phyloP scores from a whole-genome alignment of 305 asterid genomes.

The Fraxinus floribunda region DNA sequence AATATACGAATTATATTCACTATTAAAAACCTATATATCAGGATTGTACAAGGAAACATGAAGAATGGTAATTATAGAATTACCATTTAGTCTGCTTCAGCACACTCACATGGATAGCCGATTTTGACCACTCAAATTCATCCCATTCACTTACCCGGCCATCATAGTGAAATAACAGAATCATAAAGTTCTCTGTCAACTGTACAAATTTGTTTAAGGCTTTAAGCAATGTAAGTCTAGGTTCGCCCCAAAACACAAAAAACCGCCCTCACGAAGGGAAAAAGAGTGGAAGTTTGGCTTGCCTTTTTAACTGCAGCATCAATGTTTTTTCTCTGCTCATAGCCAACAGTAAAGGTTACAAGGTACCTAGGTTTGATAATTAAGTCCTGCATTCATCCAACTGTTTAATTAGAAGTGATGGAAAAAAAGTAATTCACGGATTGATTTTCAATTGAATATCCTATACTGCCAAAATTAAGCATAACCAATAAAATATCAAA shows the following conservation, averaged over 20 bases:
- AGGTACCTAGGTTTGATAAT: conserved; percentile 77
- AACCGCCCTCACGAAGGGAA: background rate
- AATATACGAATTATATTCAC: background rate
- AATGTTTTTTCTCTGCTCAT: conserved; percentile 70
- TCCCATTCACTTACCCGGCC: conserved; percentile 90
- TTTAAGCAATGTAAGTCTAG: conserved; percentile 4
- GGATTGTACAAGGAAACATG: background rate
- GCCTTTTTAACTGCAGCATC: conserved; percentile 92
- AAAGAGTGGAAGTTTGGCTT: conserved; percentile 8
- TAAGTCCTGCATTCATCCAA: conserved; percentile 54
- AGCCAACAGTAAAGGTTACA: conserved; percentile 81
- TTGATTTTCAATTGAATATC: background rate
- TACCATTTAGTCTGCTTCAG: conserved; percentile 87
- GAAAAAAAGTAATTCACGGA: background rate
- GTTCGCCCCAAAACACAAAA: background rate
- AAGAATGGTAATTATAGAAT: conserved; percentile 4
- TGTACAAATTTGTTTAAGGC: conserved; percentile 40
- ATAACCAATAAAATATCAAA: background rate
- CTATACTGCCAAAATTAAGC: background rate
- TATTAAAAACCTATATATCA: background rate
- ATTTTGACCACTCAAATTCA: conserved; percentile 84
- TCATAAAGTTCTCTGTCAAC: conserved; percentile 83
- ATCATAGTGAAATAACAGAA: conserved; percentile 86
- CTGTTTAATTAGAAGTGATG: conserved; percentile 8
- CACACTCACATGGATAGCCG: conserved; percentile 76